Percentiles rank a stretch among this genome's conserved stretches.
These are phyloP conservation scores for Takashimella koratensis DNA, from an alignment of 1,284 basidiomycete genomes.

Conservation along the genomic window DNA sequence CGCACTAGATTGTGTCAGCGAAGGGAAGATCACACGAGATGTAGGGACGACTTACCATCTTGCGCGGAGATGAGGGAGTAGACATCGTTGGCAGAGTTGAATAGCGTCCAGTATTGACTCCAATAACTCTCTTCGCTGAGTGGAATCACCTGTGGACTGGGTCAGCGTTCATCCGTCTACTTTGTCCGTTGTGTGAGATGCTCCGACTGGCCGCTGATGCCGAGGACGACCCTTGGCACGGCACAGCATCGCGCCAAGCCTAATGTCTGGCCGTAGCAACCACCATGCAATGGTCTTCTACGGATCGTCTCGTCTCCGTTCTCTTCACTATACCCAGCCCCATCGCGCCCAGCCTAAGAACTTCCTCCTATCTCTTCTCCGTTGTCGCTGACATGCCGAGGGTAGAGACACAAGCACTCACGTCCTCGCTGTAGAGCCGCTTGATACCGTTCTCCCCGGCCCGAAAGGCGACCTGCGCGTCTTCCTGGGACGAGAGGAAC, in stretches of 20 bases:
- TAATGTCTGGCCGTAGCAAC: too few species aligned
- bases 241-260: too few species aligned
- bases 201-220: neutral
- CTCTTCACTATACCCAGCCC: too few species aligned
- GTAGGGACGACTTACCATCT: conserved; percentile 60
- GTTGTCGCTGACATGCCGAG: too few species aligned
- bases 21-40: neutral
- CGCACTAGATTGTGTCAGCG: conserved; percentile 57
- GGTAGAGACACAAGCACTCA: too few species aligned
- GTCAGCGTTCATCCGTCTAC: neutral
- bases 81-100: conserved; percentile 81
- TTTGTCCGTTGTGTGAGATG: neutral
- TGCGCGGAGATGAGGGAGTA: conserved; percentile 79
- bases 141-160: conserved; percentile 73
- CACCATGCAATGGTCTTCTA: too few species aligned
- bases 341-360: too few species aligned
- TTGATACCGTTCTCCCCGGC: conserved; percentile 72
- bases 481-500: conserved; percentile 59
- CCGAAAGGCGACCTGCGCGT: conserved; percentile 81
- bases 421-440: conserved; percentile 65
- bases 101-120: conserved; percentile 79
- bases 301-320: too few species aligned
- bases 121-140: conserved; percentile 68
- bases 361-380: too few species aligned
- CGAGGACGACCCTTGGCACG: too few species aligned